phyloP scores from a whole-genome alignment of 768 basidiomycete genomes.

The Leccinum imitatum region DNA sequence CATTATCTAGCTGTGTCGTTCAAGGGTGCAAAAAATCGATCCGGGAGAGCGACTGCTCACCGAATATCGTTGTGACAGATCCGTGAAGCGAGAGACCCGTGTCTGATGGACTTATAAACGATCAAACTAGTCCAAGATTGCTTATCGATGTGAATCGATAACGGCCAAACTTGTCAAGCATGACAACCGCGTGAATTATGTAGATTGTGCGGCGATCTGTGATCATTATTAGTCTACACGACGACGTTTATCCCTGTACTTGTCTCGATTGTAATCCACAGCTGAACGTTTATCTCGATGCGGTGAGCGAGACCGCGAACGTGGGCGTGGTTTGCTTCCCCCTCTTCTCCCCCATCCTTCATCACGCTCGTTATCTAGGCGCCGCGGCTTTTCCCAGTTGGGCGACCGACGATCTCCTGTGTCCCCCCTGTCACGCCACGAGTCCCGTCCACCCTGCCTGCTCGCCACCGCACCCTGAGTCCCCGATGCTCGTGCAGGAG shows the following conservation, averaged over 20 bases:
- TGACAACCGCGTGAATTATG: not conserved
- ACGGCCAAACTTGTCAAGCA: slow-evolving; percentile 1
- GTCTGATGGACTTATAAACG: slow-evolving; percentile 18
- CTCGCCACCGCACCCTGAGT: slow-evolving; percentile 35
- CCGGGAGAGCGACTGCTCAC: slow-evolving; percentile 18
- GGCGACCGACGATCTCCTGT: slow-evolving; percentile 25
- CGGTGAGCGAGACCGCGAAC: slow-evolving; percentile 36
- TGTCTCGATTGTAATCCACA: slow-evolving; percentile 34
- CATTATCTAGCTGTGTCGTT: slow-evolving; percentile 23
- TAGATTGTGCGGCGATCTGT: slow-evolving; percentile 9
- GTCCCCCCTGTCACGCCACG: slow-evolving; percentile 38
- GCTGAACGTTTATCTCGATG: slow-evolving; percentile 24
- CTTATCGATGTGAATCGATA: slow-evolving; percentile 17
- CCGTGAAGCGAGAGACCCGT: not conserved
- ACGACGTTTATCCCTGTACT: slow-evolving; percentile 52
- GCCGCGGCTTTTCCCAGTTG: slow-evolving; percentile 24
- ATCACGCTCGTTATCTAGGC: slow-evolving; percentile 24
- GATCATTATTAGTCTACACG: slow-evolving; percentile 48
- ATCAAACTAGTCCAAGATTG: not conserved
- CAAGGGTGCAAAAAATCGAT: not conserved
- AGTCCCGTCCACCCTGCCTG: slow-evolving; percentile 33
- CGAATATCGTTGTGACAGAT: slow-evolving; percentile 12
- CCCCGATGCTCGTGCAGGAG: slow-evolving; percentile 33
- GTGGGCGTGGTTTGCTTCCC: slow-evolving; percentile 22
- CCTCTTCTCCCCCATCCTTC: slow-evolving; percentile 20